These are phyloP conservation scores for Ceratocystis variospora DNA, from an alignment of 2,329 filamentous ascomycete species.

Conservation along the genomic window DNA sequence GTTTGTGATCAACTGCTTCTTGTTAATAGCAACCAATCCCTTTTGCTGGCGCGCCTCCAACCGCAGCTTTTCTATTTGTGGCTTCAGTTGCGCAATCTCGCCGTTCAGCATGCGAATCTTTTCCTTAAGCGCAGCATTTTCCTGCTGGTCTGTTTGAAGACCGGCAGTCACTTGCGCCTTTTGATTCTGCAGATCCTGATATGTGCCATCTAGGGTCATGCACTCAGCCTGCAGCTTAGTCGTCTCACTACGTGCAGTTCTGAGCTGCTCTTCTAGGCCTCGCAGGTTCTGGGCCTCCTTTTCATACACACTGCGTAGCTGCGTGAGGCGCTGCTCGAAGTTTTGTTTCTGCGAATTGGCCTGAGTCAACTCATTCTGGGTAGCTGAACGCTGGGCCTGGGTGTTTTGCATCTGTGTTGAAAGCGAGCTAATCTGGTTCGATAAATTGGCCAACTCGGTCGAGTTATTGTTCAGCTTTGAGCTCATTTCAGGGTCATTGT, in stretches of 20 bases:
- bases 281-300: constrained; percentile 83
- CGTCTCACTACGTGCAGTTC: constrained; percentile 61
- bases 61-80: constrained; percentile 83
- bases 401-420: constrained; percentile 92
- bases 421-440: constrained; percentile 83
- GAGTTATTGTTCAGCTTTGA: constrained; percentile 82
- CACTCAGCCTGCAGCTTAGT: constrained; percentile 74
- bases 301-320: constrained; percentile 79
- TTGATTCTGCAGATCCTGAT: constrained; percentile 69
- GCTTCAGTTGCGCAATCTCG: constrained; percentile 72
- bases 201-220: constrained; percentile 65
- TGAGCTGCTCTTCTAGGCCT: constrained; percentile 69
- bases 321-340: constrained; percentile 75
- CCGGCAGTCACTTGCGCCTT: constrained; percentile 62
- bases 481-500: constrained; percentile 75
- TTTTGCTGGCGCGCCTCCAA: constrained; percentile 90
- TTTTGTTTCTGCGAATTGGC: constrained; percentile 79
- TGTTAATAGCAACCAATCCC: constrained; percentile 92
- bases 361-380: constrained; percentile 70
- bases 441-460: constrained; percentile 84
- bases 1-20: constrained; percentile 85
- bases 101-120: constrained; percentile 71
- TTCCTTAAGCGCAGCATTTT: constrained; percentile 76
- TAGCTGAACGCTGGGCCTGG: constrained; percentile 62
- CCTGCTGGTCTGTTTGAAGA: constrained; percentile 74